These are phyloP conservation scores for Verticillium nubilum DNA, from an alignment of 2,329 filamentous ascomycete genomes.

Conservation along the genomic window DNA sequence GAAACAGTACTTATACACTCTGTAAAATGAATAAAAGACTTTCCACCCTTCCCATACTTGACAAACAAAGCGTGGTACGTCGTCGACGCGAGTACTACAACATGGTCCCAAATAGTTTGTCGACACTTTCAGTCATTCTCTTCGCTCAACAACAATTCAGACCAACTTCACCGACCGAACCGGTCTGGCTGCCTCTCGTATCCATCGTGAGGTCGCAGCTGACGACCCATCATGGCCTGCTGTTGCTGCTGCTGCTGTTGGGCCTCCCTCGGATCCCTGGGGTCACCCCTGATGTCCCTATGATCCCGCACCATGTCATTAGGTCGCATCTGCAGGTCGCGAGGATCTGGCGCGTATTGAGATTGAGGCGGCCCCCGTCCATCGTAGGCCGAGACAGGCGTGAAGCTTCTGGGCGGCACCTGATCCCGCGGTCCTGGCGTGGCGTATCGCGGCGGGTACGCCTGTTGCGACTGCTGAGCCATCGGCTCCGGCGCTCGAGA, in stretches of 20 bases:
- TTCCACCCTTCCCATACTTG: too few relatives aligned
- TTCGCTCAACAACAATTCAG: too few relatives aligned
- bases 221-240: slow-evolving; percentile 30
- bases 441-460: slow-evolving; percentile 36
- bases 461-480: slow-evolving; percentile 29
- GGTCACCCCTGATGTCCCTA: slow-evolving; percentile 18
- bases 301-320: slow-evolving; percentile 21
- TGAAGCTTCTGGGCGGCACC: slow-evolving; percentile 39
- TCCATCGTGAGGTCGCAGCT: slow-evolving; percentile 36
- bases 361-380: slow-evolving; percentile 31
- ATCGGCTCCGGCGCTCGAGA: slow-evolving; percentile 36
- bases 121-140: too few relatives aligned
- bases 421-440: slow-evolving; percentile 40
- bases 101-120: too few relatives aligned
- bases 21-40: background rate
- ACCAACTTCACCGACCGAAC: slow-evolving; percentile 33
- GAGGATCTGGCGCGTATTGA: slow-evolving; percentile 25
- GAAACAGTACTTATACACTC: background rate
- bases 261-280: slow-evolving; percentile 30
- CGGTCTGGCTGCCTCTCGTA: slow-evolving; percentile 37
- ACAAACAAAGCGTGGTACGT: too few relatives aligned
- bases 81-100: too few relatives aligned
- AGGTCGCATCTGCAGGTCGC: slow-evolving; percentile 25
- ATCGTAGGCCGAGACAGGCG: slow-evolving; percentile 36
- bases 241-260: slow-evolving; percentile 3